A percentile compares a stretch with the other conserved stretches of the same genome.
Evolutionary conservation across 2,329 filamentous ascomycete genomes (phyloP).

Genomic region (Fusarium goolgardi): DNA sequence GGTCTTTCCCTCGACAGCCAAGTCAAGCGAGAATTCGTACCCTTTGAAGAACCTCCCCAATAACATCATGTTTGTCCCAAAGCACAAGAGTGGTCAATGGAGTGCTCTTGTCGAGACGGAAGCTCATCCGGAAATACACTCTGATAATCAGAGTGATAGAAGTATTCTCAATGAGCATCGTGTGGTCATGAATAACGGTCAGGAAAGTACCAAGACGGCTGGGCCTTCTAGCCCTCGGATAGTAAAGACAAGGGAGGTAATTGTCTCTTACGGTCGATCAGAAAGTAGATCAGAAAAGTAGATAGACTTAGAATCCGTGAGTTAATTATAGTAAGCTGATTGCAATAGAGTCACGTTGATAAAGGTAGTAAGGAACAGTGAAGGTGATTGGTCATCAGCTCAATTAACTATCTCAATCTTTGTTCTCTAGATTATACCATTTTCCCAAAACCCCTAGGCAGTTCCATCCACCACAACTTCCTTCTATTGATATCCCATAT

Average conservation of each 20-base stretch:
- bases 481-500: background rate
- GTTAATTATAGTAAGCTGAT: fast-evolving
- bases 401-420: conserved; percentile 12
- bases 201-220: fast-evolving
- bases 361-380: fast-evolving
- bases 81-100: conserved; percentile 36
- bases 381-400: conserved; percentile 10
- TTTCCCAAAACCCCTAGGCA: background rate
- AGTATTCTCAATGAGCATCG: conserved; percentile 31
- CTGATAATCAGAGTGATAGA: conserved; percentile 32
- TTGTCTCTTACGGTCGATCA: conserved; percentile 24
- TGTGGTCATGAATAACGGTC: background rate
- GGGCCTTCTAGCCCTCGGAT: background rate
- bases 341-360: background rate
- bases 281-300: background rate
- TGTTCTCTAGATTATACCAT: background rate
- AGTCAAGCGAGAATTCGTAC: conserved; percentile 33
- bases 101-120: conserved; percentile 31
- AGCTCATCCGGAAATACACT: conserved; percentile 11
- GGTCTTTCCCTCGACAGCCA: conserved; percentile 26
- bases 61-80: conserved; percentile 36
- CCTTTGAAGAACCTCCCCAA: conserved; percentile 28
- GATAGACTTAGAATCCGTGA: fast-evolving
- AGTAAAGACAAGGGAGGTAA: conserved; percentile 18
- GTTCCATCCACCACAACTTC: background rate